Percentiles rank a stretch among this genome's conserved stretches.
Evolutionary conservation across 805 yeast species (phyloP).

Genomic region (Hemisphaericaspora nanyangensis): DNA sequence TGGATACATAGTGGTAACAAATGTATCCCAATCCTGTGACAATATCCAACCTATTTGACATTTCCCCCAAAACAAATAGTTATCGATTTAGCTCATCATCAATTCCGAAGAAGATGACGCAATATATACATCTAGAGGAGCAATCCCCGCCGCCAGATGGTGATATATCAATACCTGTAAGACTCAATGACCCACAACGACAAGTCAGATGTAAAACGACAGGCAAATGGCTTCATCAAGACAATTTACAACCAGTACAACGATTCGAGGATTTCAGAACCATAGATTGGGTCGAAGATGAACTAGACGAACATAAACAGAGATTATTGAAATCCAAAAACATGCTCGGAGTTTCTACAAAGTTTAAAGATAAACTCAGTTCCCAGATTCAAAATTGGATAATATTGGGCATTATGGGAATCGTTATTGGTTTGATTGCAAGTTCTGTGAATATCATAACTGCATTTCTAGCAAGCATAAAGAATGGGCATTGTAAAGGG

Average conservation of each 20-base stretch:
- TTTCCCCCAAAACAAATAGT: too few relatives aligned
- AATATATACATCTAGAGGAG: too few relatives aligned
- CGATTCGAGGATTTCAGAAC: constrained; percentile 61
- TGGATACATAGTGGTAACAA: too few relatives aligned
- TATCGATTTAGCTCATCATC: too few relatives aligned
- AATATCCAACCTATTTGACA: too few relatives aligned
- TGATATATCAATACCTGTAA: background rate
- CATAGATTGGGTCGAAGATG: constrained; percentile 69
- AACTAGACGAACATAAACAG: constrained; percentile 43
- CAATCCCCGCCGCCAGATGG: too few relatives aligned
- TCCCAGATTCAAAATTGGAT: constrained; percentile 60
- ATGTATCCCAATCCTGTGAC: too few relatives aligned
- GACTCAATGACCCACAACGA: background rate
- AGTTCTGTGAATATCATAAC: constrained; percentile 78
- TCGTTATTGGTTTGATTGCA: constrained; percentile 77
- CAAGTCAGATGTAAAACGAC: constrained; percentile 19
- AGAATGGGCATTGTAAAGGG: constrained; percentile 72
- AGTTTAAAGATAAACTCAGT: constrained; percentile 21
- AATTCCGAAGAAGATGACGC: too few relatives aligned
- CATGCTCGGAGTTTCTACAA: constrained; percentile 3
- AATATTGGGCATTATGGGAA: constrained; percentile 71
- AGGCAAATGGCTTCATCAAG: constrained; percentile 39
- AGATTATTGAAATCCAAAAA: constrained; percentile 19
- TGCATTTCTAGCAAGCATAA: constrained; percentile 77
- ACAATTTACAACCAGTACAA: constrained; percentile 34